Evolutionary conservation across 371 early-diverging fungal genomes (phyloP).

Genomic region (Encephalitozoon hellem): DNA sequence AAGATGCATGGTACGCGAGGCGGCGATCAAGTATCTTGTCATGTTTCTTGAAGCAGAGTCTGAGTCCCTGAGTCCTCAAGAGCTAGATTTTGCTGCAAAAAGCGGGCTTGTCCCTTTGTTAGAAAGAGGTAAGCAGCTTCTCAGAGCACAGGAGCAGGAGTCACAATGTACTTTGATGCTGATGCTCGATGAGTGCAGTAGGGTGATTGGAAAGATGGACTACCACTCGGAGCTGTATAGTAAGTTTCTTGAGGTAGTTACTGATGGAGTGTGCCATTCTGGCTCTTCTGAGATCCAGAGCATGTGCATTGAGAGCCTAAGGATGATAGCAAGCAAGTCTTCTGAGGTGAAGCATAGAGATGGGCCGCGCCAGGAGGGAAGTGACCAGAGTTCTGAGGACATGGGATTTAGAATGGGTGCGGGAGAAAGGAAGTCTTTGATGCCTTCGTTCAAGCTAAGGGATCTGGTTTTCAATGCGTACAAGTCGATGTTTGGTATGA

Average conservation of each 20-base stretch:
- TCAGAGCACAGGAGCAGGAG: neutral
- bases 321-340: neutral
- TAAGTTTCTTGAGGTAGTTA: neutral
- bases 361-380: neutral
- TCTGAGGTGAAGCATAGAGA: neutral
- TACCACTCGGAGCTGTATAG: neutral
- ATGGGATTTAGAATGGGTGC: neutral
- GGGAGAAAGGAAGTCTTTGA: neutral
- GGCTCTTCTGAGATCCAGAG: neutral
- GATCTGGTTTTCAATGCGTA: neutral
- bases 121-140: neutral
- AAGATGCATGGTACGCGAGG: neutral
- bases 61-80: neutral
- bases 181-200: neutral
- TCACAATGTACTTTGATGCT: neutral
- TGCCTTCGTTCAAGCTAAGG: neutral
- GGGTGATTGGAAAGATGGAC: neutral
- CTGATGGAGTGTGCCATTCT: neutral
- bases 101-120: neutral
- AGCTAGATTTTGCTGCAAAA: neutral
- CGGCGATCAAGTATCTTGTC: neutral
- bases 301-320: neutral
- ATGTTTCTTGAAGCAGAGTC: neutral
- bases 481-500: neutral
- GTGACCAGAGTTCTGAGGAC: neutral